Conservation (phyloP, 2,329 filamentous ascomycete species). For the Ceratocystiopsis sp. region DNA sequence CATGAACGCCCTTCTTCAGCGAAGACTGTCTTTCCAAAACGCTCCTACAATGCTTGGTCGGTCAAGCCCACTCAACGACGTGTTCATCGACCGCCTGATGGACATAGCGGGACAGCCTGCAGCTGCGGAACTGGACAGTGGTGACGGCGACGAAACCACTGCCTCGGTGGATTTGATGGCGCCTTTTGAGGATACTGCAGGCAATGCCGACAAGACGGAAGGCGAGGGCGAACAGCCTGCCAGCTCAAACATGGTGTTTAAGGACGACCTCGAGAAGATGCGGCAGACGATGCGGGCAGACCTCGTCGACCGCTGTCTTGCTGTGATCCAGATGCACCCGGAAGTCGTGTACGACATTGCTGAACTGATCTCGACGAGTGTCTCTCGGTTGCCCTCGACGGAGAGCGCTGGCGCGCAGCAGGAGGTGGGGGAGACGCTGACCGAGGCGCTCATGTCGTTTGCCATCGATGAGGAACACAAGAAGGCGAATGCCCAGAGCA, state of each 20-base stretch:
- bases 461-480: conserved; percentile 42
- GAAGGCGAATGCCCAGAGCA: conserved; percentile 43
- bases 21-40: conserved; percentile 5
- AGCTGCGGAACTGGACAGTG: background rate
- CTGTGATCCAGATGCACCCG: conserved; percentile 76
- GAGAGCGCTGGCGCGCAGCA: conserved; percentile 29
- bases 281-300: conserved; percentile 56
- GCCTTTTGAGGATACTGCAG: too few relatives aligned
- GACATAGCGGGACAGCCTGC: background rate
- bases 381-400: conserved; percentile 38
- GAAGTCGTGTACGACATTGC: conserved; percentile 81
- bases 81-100: background rate
- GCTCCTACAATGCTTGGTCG: conserved; percentile 19
- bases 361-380: conserved; percentile 65
- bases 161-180: background rate
- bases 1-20: too few relatives aligned
- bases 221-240: conserved; percentile 4
- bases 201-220: conserved; percentile 8
- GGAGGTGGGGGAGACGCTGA: conserved; percentile 68
- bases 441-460: conserved; percentile 64
- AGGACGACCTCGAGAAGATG: conserved; percentile 66
- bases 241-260: conserved; percentile 20
- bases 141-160: background rate
- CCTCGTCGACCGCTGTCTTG: conserved; percentile 76
- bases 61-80: conserved; percentile 10